Evolutionary conservation across 2,329 filamentous ascomycete genomes (phyloP).

Genomic region (Colletotrichum brevisporum): DNA sequence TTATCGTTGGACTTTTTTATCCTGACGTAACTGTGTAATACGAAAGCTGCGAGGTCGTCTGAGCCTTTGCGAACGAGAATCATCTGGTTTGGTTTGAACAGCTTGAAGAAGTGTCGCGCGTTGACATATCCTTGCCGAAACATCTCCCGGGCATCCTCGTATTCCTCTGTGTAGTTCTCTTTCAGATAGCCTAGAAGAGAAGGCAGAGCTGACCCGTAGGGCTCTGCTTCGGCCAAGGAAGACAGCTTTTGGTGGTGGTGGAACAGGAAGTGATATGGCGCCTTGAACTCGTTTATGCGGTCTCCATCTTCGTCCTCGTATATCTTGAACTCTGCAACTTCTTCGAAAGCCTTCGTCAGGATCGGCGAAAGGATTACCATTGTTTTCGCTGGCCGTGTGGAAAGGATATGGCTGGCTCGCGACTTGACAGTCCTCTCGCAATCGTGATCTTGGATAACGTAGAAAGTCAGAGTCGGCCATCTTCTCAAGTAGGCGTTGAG

Average conservation of each 20-base stretch:
- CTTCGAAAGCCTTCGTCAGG: not conserved
- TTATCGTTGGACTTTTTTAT: too few species aligned
- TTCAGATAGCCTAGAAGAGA: not conserved
- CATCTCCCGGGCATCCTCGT: not conserved
- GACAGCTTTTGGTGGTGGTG: not conserved
- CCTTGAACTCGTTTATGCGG: not conserved
- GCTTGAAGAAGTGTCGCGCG: not conserved
- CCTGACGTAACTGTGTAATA: not conserved
- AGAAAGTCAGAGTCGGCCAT: not conserved
- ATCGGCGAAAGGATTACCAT: not conserved
- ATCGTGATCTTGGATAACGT: slow-evolving; percentile 10
- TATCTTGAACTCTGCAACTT: slow-evolving; percentile 10
- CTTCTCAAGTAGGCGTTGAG: not conserved
- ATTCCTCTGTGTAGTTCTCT: not conserved
- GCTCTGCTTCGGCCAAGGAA: not conserved
- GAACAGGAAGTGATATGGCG: slow-evolving; percentile 6
- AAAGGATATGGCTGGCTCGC: too few species aligned
- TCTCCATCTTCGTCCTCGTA: not conserved
- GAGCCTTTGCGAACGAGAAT: not conserved
- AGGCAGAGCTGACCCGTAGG: not conserved
- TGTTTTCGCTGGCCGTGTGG: not conserved
- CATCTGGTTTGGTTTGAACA: slow-evolving; percentile 18
- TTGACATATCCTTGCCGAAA: not conserved
- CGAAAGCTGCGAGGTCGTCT: not conserved
- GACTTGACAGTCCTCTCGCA: not conserved